Evolutionary conservation across 148 eudicot species (phyloP), one percentile per base, ranked within the genome.

Genomic region (Pouteria glomerata): DNA sequence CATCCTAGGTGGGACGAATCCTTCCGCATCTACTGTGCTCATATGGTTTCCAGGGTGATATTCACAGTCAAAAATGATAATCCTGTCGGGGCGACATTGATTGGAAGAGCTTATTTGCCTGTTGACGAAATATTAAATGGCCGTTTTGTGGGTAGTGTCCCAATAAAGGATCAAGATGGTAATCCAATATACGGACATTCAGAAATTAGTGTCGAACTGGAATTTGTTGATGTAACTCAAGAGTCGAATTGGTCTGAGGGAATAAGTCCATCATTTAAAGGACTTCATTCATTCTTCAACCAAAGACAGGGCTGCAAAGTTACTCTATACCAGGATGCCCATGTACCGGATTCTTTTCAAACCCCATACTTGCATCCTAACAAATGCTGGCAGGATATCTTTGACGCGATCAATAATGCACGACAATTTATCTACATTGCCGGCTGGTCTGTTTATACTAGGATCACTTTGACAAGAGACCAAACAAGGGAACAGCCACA

Each of bases 381-480:
- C 29, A 76, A 74, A 33, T 82, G 85, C 64, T 82, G 85, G 85
- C 81, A 82, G 35, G 85, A 82, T 52, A 63, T 82, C 4, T 82
- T 82, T 57, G 85, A 82, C 27, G 77, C 79, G 1, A 74, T 82
- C 64, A 45, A 35, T 11, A 68, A 82, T n/a, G 85, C 85, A 1
- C 71, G 68, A 50, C 79, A 78, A 41, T 48, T 82, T 47, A 78
- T 82, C n/a, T n/a, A n/a, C n/a, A n/a, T n/a, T n/a, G n/a, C n/a
- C n/a, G n/a, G n/a, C n/a, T n/a, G n/a, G n/a, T 82, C 85, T 24
- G 74, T 78, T 7, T 82, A 78, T 42, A 66, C 82, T 23, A 76
- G 78, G 59, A 78, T 75, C 50, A 82, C 81, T 21, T 50, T 82
- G 68, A 47, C 78, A n/a, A 72, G 85, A 37, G 85, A 82, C 69